Evolutionary conservation across 805 yeast genomes (phyloP), one percentile per base, ranked within the genome.

Genomic region (Lachancea fermentati): DNA sequence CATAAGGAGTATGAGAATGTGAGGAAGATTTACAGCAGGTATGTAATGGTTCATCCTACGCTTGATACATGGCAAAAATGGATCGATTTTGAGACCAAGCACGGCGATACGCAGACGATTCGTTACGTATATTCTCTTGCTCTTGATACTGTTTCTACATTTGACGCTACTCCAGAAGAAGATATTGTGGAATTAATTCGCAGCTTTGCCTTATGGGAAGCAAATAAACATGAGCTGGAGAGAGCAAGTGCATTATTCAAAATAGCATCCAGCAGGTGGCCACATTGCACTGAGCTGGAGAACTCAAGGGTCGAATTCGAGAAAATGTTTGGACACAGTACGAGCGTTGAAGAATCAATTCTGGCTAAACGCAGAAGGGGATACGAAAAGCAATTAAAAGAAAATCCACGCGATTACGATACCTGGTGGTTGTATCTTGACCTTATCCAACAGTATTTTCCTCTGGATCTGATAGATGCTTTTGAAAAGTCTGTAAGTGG

Each of bases 391-490:
- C 66, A 62, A 15, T 49, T 85, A 11, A 43, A 54, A 5, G 49
- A 54, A 8, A 66, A 74, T 38, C 79, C 86, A 1, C 30, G 41
- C 0, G 85, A 85, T 61, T 79, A 77, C 58, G 93, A 84, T 51
- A 64, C 78, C 0, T 89, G 97, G 97, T 88, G 95, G 91, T 57
- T 75, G 0, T 80, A 79, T 51, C 44, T 86, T 2, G 67, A 73
- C 9, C 54, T 85, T 17, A 50, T 78, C 9, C 72, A 72, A 37
- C 68, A 71, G 17, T 54, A 67, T 14, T 57, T 44, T 24, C 45
- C 50, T 2, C 19, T 25, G 0, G 52, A 53, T 34, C 13, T 49
- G 7, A 7, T 41, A 12, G 12, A 12, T 6, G 39, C 33, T 4
- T 51, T 51, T 14, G 51, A 52, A 15, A 41, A 34, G 2, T 47